Evolutionary conservation across 331 rosid species (phyloP).

Genomic region (Malus hybrid): DNA sequence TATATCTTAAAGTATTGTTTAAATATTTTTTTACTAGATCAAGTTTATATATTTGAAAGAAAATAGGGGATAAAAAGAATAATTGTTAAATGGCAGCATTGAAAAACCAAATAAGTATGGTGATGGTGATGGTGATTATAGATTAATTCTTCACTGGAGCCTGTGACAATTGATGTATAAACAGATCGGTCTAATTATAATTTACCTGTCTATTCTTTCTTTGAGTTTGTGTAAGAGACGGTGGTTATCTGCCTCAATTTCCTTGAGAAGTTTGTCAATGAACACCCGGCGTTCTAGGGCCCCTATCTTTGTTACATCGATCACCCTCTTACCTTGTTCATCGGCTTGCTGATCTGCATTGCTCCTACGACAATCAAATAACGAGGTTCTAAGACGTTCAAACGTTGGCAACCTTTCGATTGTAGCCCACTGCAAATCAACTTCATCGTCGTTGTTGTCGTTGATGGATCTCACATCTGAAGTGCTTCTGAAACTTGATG

Average conservation of each 20-base stretch:
- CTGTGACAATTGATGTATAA: too few relatives aligned
- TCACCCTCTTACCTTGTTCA: not conserved
- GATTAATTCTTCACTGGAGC: too few relatives aligned
- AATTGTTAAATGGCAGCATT: too few relatives aligned
- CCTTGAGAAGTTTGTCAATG: constrained; percentile 31
- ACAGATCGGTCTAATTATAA: too few relatives aligned
- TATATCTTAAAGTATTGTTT: too few relatives aligned
- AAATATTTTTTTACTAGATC: too few relatives aligned
- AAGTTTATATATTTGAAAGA: too few relatives aligned
- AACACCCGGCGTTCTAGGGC: constrained; percentile 17
- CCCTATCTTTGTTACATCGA: constrained; percentile 36
- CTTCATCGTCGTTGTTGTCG: constrained; percentile 6
- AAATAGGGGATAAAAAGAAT: too few relatives aligned
- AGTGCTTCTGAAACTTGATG: not conserved
- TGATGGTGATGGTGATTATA: not conserved
- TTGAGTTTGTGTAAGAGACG: constrained; percentile 16
- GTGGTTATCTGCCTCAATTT: constrained; percentile 27
- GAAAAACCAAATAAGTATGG: not conserved
- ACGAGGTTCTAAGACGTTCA: constrained; percentile 3
- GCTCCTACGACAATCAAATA: not conserved
- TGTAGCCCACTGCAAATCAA: constrained; percentile 32
- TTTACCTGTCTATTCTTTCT: constrained; percentile 21
- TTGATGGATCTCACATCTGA: constrained; percentile 3
- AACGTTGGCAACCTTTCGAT: constrained; percentile 27
- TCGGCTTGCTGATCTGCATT: not conserved